phyloP scores from a whole-genome alignment of 225 moss, liverwort and hornwort species.

The Pseudisothecium myosuroides region DNA sequence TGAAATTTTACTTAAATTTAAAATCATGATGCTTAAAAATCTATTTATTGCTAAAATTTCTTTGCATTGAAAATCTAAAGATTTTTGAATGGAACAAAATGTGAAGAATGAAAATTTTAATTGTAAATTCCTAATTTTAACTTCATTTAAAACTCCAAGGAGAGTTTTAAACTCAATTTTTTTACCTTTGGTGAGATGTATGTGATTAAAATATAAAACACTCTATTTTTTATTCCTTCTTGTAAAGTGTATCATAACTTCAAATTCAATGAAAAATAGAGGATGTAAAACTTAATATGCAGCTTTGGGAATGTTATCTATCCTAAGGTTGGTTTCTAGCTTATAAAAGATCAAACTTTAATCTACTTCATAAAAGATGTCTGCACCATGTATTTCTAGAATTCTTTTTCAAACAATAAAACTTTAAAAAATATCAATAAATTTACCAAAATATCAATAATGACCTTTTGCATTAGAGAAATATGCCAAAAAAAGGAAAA shows the following conservation, averaged over 20 bases:
- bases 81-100: too few species aligned
- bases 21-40: not conserved
- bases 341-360: not conserved
- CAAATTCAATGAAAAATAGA: not conserved
- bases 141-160: not conserved
- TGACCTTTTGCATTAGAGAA: not conserved
- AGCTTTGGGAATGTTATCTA: not conserved
- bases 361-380: not conserved
- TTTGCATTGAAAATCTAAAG: too few species aligned
- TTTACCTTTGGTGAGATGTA: not conserved
- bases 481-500: rapidly evolving
- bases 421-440: not conserved
- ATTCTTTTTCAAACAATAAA: not conserved
- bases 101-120: not conserved
- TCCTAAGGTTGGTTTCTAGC: not conserved
- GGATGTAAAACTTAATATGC: not conserved
- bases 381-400: rapidly evolving
- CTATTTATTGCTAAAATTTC: not conserved
- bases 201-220: not conserved
- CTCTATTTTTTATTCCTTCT: not conserved
- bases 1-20: not conserved
- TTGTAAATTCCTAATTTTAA: not conserved
- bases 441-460: too few species aligned
- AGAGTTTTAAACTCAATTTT: not conserved
- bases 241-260: not conserved